A percentile compares a stretch with the other conserved stretches of the same genome.
Evolutionary conservation across 352 stramenopile genomes (phyloP).

Genomic region (Pythium brassicae): DNA sequence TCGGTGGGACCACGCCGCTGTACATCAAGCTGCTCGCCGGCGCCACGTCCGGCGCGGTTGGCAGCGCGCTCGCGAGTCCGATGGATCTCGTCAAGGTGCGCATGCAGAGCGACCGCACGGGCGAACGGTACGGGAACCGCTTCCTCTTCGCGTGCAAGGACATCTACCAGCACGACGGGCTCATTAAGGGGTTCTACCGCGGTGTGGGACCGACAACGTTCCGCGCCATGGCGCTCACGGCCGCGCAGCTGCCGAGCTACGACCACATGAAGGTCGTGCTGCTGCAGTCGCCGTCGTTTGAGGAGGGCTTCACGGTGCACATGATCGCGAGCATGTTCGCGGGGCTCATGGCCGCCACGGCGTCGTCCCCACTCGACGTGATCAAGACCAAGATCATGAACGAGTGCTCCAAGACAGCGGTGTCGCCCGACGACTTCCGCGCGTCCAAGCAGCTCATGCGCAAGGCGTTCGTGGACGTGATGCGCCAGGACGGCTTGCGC

Average conservation of each 20-base stretch:
- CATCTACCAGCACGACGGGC: slow-evolving; percentile 56
- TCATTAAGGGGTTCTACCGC: slow-evolving; percentile 66
- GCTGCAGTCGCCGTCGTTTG: slow-evolving; percentile 36
- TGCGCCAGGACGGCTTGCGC: slow-evolving; percentile 48
- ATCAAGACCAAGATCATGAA: slow-evolving; percentile 88
- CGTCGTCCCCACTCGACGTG: slow-evolving; percentile 73
- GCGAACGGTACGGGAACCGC: slow-evolving; percentile 54
- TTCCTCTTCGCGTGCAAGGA: slow-evolving; percentile 57
- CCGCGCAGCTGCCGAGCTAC: slow-evolving; percentile 72
- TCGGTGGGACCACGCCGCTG: slow-evolving; percentile 36
- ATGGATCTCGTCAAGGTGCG: slow-evolving; percentile 79
- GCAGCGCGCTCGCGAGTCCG: slow-evolving; percentile 67
- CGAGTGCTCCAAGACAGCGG: slow-evolving; percentile 42
- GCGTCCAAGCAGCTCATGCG: slow-evolving; percentile 36
- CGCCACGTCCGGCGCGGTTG: slow-evolving; percentile 55
- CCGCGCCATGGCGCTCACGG: slow-evolving; percentile 70
- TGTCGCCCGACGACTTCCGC: slow-evolving; percentile 23
- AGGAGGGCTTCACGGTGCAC: slow-evolving; percentile 62
- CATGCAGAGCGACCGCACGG: slow-evolving; percentile 69
- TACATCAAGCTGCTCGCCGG: slow-evolving; percentile 69
- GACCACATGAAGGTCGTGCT: slow-evolving; percentile 75
- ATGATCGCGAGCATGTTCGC: slow-evolving; percentile 71
- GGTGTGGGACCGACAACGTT: slow-evolving; percentile 62
- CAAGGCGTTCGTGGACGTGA: slow-evolving; percentile 46
- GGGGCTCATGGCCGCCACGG: slow-evolving; percentile 59